Conservation (phyloP, 352 stramenopile genomes). For the Globisporangium cederbergense region DNA sequence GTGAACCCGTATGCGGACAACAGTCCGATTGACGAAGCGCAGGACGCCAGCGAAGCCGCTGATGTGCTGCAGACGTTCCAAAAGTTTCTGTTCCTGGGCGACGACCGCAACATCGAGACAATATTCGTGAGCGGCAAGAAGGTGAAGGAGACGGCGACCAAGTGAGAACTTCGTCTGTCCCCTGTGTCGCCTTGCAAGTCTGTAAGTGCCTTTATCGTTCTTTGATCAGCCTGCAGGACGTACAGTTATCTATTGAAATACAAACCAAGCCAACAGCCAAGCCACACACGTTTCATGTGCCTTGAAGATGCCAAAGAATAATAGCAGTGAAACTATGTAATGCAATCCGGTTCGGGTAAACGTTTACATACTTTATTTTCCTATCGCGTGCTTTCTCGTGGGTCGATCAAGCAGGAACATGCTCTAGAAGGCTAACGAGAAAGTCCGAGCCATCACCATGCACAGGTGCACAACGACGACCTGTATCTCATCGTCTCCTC, state of each 20-base stretch:
- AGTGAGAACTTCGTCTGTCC: constrained; percentile 2
- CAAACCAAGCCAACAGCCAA: constrained; percentile 2
- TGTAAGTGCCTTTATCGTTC: not conserved
- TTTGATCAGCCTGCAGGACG: not conserved
- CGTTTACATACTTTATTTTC: constrained; percentile 44
- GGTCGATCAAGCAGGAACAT: constrained; percentile 8
- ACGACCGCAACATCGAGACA: constrained; percentile 87
- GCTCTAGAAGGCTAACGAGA: not conserved
- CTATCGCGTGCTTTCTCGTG: constrained; percentile 15
- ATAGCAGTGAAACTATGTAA: not conserved
- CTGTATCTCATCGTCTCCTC: not conserved
- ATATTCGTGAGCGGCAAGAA: constrained; percentile 79
- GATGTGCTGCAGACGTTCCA: constrained; percentile 81
- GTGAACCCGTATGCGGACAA: constrained; percentile 58
- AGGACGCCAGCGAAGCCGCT: constrained; percentile 37
- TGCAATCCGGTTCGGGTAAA: constrained; percentile 7
- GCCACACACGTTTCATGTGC: not conserved
- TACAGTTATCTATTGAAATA: constrained; percentile 16
- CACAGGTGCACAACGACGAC: not conserved
- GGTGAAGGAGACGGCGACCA: constrained; percentile 33
- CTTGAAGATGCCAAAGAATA: not conserved
- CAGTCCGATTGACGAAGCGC: constrained; percentile 62
- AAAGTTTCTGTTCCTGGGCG: constrained; percentile 89
- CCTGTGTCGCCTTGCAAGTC: too few relatives aligned
- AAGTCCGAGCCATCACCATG: not conserved